Evolutionary conservation across 192 early-diverging fungal species (phyloP).

Genomic region (Coemansia sp.): DNA sequence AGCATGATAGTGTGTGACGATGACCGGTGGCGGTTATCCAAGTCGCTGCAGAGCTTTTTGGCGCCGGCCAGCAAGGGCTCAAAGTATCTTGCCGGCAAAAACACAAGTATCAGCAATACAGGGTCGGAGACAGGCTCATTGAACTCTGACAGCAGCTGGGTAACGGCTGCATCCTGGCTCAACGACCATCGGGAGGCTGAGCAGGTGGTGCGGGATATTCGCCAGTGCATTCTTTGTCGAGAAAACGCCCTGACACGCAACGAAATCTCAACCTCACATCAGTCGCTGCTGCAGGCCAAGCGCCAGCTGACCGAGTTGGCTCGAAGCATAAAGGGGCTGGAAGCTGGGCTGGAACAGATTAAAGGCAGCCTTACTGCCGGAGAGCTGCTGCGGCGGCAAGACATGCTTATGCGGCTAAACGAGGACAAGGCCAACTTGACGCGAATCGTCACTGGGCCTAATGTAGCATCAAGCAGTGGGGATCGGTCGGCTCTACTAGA

Average conservation of each 20-base stretch:
- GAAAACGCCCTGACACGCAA: slow-evolving; percentile 71
- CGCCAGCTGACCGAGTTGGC: slow-evolving; percentile 61
- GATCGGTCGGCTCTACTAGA: slow-evolving; percentile 31
- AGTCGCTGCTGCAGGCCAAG: slow-evolving; percentile 75
- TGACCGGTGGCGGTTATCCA: slow-evolving; percentile 71
- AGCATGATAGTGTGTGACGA: slow-evolving; percentile 70
- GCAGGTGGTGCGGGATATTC: slow-evolving; percentile 64
- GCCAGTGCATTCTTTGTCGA: slow-evolving; percentile 68
- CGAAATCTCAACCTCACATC: slow-evolving; percentile 75
- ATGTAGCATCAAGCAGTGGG: slow-evolving; percentile 23
- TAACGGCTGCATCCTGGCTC: slow-evolving; percentile 77
- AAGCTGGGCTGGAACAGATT: slow-evolving; percentile 52
- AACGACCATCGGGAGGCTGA: slow-evolving; percentile 68
- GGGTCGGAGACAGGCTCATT: slow-evolving; percentile 38
- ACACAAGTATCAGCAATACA: slow-evolving; percentile 10
- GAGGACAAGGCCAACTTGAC: slow-evolving; percentile 68
- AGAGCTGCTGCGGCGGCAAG: slow-evolving; percentile 73
- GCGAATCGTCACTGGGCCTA: slow-evolving; percentile 55
- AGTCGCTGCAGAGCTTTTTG: slow-evolving; percentile 74
- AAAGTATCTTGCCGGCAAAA: slow-evolving; percentile 57
- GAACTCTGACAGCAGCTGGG: slow-evolving; percentile 34
- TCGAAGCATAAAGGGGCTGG: slow-evolving; percentile 52
- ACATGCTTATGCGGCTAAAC: slow-evolving; percentile 69
- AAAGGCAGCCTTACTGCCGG: slow-evolving; percentile 55
- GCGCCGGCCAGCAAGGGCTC: slow-evolving; percentile 41